phyloP scores from a whole-genome alignment of 495 filamentous ascomycete species.

The Tuber aestivum region DNA sequence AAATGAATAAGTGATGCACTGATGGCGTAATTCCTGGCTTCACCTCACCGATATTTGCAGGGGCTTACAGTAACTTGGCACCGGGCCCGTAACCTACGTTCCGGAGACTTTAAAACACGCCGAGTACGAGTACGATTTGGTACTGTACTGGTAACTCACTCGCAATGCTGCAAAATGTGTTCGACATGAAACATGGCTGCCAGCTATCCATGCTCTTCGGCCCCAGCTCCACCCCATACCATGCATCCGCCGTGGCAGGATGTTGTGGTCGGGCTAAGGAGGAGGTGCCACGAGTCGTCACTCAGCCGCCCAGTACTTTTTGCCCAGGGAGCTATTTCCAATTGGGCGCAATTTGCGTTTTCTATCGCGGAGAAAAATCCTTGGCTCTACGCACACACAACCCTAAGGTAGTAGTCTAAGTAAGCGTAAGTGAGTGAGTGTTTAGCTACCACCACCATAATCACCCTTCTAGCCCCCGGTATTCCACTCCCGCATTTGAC shows the following conservation, averaged over 20 bases:
- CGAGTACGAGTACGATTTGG: too few relatives aligned
- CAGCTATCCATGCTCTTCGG: background rate
- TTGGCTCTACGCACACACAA: background rate
- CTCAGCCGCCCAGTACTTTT: background rate
- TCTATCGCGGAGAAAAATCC: background rate
- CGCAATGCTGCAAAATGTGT: background rate
- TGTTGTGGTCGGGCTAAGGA: too few relatives aligned
- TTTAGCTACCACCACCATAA: background rate
- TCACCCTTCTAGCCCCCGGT: background rate
- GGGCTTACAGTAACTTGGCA: too few relatives aligned
- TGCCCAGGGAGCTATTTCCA: background rate
- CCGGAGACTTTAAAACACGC: too few relatives aligned
- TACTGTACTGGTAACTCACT: background rate
- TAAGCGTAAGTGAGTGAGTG: background rate
- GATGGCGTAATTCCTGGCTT: too few relatives aligned
- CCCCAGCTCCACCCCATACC: background rate
- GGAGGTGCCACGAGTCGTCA: background rate
- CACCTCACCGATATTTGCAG: too few relatives aligned
- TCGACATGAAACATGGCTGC: background rate
- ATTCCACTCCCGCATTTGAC: background rate
- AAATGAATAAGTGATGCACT: too few relatives aligned
- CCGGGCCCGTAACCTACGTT: too few relatives aligned
- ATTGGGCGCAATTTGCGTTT: background rate
- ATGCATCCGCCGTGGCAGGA: background rate
- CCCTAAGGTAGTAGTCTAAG: too few relatives aligned